Evolutionary conservation across 768 basidiomycete genomes (phyloP).

Genomic region (Butyriboletus loyo): DNA sequence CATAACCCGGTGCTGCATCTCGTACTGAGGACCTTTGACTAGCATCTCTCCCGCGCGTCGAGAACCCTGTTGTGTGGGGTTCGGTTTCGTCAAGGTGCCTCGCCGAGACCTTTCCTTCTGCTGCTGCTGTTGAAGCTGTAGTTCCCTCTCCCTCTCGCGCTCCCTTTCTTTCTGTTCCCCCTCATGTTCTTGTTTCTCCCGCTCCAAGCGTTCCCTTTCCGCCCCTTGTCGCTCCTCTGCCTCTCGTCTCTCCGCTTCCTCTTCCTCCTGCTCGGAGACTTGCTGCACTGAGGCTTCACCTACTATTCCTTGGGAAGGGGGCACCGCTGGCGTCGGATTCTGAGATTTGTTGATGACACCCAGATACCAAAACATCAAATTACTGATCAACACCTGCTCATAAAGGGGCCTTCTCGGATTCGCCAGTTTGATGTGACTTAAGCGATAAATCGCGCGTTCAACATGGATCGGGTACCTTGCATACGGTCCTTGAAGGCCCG

Average conservation of each 20-base stretch:
- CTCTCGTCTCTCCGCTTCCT: conserved; percentile 39
- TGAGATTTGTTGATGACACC: conserved; percentile 95
- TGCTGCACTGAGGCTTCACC: conserved; percentile 24
- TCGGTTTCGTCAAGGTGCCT: conserved; percentile 66
- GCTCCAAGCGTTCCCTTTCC: conserved; percentile 45
- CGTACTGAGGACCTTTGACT: conserved; percentile 86
- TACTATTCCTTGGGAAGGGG: conserved; percentile 31
- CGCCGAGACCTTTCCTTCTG: conserved; percentile 41
- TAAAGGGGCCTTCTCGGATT: conserved; percentile 95
- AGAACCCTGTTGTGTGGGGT: conserved; percentile 44
- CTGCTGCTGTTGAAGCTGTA: conserved; percentile 34
- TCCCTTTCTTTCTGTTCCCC: conserved; percentile 43
- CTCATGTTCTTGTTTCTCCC: conserved; percentile 55
- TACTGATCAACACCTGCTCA: conserved; percentile 92
- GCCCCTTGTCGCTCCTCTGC: conserved; percentile 37
- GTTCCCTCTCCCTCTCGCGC: conserved; percentile 26
- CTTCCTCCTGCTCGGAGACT: conserved; percentile 35
- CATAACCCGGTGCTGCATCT: conserved; percentile 91
- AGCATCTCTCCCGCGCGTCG: conserved; percentile 81
- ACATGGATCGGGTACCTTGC: conserved; percentile 97
- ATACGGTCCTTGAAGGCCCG: conserved; percentile 40
- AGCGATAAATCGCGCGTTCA: conserved; percentile 93
- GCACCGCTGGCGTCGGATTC: conserved; percentile 38
- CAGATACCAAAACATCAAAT: conserved; percentile 99
- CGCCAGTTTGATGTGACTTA: conserved; percentile 98